Percentiles rank a stretch among this genome's conserved stretches.
phyloP scores from a whole-genome alignment of 75 land plant genomes.

The Gnetum montanum region DNA sequence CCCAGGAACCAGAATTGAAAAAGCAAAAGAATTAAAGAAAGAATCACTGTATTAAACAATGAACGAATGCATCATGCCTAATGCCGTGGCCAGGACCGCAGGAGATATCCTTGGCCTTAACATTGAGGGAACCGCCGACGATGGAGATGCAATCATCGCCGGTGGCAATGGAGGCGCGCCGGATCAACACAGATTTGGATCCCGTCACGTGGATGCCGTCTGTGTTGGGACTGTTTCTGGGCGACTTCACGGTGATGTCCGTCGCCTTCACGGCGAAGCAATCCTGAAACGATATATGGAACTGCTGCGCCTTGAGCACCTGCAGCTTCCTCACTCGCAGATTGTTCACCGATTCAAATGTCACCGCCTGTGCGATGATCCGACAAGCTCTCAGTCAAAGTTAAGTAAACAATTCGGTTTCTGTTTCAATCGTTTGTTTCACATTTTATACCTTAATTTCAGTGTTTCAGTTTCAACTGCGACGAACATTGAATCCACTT shows the following conservation, averaged over 20 bases:
- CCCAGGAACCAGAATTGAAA: too few relatives aligned
- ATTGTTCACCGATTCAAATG: conserved; percentile 23
- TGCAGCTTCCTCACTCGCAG: conserved; percentile 27
- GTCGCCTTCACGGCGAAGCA: conserved; percentile 24
- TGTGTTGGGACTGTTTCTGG: conserved; percentile 46
- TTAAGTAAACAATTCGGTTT: not conserved
- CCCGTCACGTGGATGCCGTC: conserved; percentile 47
- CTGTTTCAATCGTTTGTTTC: too few relatives aligned
- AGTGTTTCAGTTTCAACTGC: too few relatives aligned
- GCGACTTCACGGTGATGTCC: conserved; percentile 26
- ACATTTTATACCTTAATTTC: too few relatives aligned
- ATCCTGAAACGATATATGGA: conserved; percentile 28
- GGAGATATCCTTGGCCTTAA: conserved; percentile 28
- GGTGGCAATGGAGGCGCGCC: conserved; percentile 24
- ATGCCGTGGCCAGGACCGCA: conserved; percentile 70
- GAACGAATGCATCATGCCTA: too few relatives aligned
- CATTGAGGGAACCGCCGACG: conserved; percentile 25
- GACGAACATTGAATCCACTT: too few relatives aligned
- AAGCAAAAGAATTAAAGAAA: too few relatives aligned
- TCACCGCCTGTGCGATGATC: conserved; percentile 31
- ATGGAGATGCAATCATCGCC: conserved; percentile 69
- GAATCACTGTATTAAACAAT: too few relatives aligned
- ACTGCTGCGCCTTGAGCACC: conserved; percentile 34
- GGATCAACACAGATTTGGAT: conserved; percentile 24
- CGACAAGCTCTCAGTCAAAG: not conserved